Evolutionary conservation across 1,284 basidiomycete species (phyloP), one percentile per base, ranked within the genome.

Genomic region (Porodaedalea pini): DNA sequence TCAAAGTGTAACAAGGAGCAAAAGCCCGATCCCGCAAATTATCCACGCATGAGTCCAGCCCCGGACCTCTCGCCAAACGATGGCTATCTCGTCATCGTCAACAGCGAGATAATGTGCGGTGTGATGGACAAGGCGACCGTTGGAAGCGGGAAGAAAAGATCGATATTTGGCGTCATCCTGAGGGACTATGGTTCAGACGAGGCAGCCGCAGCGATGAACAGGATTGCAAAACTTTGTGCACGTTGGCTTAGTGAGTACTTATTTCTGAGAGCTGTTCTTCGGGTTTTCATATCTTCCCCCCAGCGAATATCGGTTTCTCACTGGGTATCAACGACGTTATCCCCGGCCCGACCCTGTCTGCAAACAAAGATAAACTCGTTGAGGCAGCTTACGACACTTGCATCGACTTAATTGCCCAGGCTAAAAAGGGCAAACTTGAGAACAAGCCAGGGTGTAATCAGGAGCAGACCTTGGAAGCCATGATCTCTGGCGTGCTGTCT

Each of bases 101-200:
- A 99, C 71, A 95, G 92, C 69, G 95, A 99, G 73, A 94, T 99
- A 68, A 98, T 99, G 93, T 98, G 96, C 68, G 97, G 97, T 51
- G 92, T 96, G 7, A 97, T 99, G 83, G 97, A 99, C 77, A 99
- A 99, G 76, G 92, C 92, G 19, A 98, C 94, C 0, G 92, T 99
- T 4, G 97, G 97, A 58, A 92, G 94, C 67, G 97, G 97, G 56
- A 99, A 99, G 82, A 99, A 99, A 79, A 98, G 98, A 71, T 98
- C 94, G 1, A 93, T 99, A 36, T 99, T 99, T 67, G 96, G 96
- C 62, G 93, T 98, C 51, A 98, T 99, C 66, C 83, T 98, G 74
- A 83, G 97, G 60, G 97, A 99, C 72, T 99, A 97, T 71, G 97
- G 97, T 6, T 83, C 93, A 1, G 88, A 98, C 67, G 94, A 94